Evolutionary conservation across 139 green algal species (phyloP), one percentile per base, ranked within the genome.

Genomic region (Parachlorella kessleri): DNA sequence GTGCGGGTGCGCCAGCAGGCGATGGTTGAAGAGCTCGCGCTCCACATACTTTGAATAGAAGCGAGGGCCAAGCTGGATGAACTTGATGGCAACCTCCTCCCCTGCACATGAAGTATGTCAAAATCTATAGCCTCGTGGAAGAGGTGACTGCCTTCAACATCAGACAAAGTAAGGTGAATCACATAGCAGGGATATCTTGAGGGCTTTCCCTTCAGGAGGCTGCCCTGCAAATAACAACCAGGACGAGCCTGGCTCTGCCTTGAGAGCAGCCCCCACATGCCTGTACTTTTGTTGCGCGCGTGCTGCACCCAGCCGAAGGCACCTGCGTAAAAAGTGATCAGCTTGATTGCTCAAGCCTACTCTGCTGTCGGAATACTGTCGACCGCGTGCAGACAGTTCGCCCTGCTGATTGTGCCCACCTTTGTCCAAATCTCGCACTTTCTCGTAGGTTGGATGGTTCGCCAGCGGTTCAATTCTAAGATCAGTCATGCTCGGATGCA

Each of bases 1-100:
- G 87, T 92, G 89, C 8, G 88, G 88, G 76, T 93, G 89, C 21
- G 65, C 72, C 59, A 93, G 79, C 32, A 77, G 73, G 24, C 83
- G 78, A 79, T 93, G 89, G 75, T 91, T 89, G 67, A 91, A 36
- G 64, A 93, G 90, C 70, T 93, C 89, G 7, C 89, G 64, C 69
- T 89, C 85, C 37, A 93, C 86, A 33, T 89, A 89, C 9, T 80
- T 89, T 40, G 78, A 77, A 59, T 87, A 83, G 42, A 86, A 83
- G 33, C 76, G 68, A 14, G 65, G 33, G 54, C 84, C 87, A n/a
- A 88, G 68, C n/a, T 72, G 64, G 21, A 91, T 77, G 66, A 91
- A 78, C 66, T 91, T 91, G 35, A 91, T 83, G 26, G 87, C 87
- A 38, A 91, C 87, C 53, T 91, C 82, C 63, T 86, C 82, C 3